These are phyloP conservation scores for Nemania diffusa DNA, from an alignment of 2,329 filamentous ascomycete genomes.

Conservation along the genomic window DNA sequence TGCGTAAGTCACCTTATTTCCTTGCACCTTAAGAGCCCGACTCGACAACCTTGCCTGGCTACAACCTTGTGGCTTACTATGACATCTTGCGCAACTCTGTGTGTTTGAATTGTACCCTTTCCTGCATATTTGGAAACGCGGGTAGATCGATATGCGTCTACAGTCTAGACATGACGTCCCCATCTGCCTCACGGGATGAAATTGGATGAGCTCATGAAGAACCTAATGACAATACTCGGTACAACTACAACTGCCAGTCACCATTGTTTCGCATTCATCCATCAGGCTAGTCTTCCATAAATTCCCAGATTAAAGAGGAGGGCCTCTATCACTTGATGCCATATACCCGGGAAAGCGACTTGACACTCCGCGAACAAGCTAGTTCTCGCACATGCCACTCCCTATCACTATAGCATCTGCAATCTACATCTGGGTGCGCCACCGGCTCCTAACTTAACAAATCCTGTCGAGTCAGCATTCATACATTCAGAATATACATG, in stretches of 20 bases:
- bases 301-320: neutral
- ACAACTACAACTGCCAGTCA: neutral
- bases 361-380: neutral
- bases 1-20: constrained; percentile 60
- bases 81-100: neutral
- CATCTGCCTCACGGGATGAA: neutral
- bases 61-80: neutral
- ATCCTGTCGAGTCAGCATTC: constrained; percentile 25
- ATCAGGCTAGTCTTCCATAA: neutral
- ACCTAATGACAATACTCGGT: neutral
- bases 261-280: neutral
- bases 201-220: neutral
- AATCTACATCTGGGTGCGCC: constrained; percentile 12
- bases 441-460: constrained; percentile 23
- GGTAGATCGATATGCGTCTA: neutral
- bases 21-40: neutral
- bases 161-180: neutral
- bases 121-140: neutral
- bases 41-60: neutral
- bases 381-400: constrained; percentile 1
- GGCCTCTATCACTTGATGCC: neutral
- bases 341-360: neutral
- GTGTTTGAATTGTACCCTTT: neutral
- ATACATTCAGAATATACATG: neutral
- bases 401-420: neutral